phyloP scores from a whole-genome alignment of 768 basidiomycete species.

The Tephrocybe sp. region DNA sequence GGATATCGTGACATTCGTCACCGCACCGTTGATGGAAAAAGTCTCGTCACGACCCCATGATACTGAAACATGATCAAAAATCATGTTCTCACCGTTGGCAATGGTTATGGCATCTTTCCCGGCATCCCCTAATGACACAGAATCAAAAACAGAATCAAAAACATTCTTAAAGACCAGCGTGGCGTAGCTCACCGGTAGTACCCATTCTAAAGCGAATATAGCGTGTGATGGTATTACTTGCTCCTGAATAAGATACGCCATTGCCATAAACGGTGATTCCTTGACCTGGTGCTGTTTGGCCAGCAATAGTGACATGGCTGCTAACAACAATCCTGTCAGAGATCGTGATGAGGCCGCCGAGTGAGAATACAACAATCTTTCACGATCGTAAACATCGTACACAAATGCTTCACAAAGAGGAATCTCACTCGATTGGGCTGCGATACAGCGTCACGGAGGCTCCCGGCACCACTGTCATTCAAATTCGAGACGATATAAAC shows the following conservation, averaged over 20 bases:
- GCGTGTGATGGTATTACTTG: constrained; percentile 24
- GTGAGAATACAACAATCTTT: constrained; percentile 34
- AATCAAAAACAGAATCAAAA: not conserved
- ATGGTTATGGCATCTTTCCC: constrained; percentile 36
- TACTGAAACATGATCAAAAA: constrained; percentile 35
- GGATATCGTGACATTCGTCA: constrained; percentile 34
- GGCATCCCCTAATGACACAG: constrained; percentile 23
- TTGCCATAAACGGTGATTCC: constrained; percentile 38
- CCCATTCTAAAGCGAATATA: constrained; percentile 29
- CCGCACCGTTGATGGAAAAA: constrained; percentile 36
- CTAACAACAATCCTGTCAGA: constrained; percentile 30
- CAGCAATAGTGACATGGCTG: constrained; percentile 30
- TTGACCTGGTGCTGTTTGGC: constrained; percentile 37
- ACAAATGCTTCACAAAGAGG: not conserved
- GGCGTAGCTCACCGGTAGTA: constrained; percentile 23
- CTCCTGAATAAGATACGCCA: constrained; percentile 30
- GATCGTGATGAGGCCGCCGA: constrained; percentile 34
- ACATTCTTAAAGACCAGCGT: no score
- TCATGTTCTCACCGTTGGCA: constrained; percentile 34
- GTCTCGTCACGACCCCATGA: constrained; percentile 36
- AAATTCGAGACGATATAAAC: constrained; percentile 35
- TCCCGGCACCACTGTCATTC: constrained; percentile 33
- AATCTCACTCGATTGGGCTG: constrained; percentile 25
- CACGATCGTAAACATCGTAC: not conserved
- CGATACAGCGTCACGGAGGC: constrained; percentile 35